Conservation (phyloP, 192 early-diverging fungal genomes). For the Entrophospora sp. region DNA sequence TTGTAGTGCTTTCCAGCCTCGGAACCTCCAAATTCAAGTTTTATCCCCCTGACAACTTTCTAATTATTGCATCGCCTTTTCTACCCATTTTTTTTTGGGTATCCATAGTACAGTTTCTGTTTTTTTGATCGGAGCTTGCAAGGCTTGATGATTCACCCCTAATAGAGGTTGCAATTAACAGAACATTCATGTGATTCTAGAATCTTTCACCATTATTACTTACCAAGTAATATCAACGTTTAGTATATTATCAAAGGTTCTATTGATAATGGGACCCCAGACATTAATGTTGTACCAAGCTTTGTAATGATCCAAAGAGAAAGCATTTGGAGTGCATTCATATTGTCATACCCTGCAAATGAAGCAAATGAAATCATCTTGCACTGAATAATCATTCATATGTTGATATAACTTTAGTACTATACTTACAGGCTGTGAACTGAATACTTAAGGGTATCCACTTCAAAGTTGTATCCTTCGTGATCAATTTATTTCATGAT, state of each 20-base stretch:
- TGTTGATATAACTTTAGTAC: slow-evolving; percentile 3
- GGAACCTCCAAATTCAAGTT: background rate
- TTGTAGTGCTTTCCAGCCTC: background rate
- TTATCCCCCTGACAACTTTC: background rate
- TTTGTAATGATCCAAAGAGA: slow-evolving; percentile 3
- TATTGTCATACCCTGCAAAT: slow-evolving; percentile 6
- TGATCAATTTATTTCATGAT: background rate
- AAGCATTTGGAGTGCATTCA: background rate
- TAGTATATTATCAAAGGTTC: background rate
- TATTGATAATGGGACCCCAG: background rate
- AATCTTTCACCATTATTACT: slow-evolving; percentile 76
- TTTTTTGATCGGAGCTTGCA: slow-evolving; percentile 3
- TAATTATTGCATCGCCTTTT: slow-evolving; percentile 13
- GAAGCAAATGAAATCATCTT: background rate
- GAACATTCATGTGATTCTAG: slow-evolving; percentile 66
- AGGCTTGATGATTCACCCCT: slow-evolving; percentile 4
- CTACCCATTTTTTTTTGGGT: background rate
- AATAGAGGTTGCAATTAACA: slow-evolving; percentile 24
- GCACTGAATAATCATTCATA: background rate
- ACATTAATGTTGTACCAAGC: slow-evolving; percentile 4
- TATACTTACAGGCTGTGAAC: slow-evolving; percentile 10
- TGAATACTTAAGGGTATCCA: slow-evolving; percentile 3
- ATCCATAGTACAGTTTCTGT: slow-evolving; percentile 5
- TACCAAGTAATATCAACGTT: slow-evolving; percentile 42
- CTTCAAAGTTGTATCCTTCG: background rate